Base-by-base conservation (phyloP, 352 stramenopile species). In the Phytophthora fragariaefolia region DNA sequence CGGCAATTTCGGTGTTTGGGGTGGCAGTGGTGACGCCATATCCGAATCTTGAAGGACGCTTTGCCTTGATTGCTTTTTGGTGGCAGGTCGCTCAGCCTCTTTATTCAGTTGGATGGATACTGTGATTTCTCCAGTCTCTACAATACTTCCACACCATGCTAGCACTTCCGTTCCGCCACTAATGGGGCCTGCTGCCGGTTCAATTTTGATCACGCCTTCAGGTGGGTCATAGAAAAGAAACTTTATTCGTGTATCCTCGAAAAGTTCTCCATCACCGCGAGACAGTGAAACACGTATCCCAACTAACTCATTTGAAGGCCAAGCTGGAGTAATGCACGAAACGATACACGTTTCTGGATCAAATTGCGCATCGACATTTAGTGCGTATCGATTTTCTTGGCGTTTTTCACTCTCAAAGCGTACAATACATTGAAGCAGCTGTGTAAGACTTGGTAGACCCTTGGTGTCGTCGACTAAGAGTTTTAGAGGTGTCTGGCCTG, bases 151-250 rank as follows among this genome's bases (percentile, higher is more conserved):
- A 59, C 84, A 91, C 59, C 67, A 83, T 1, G 63, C 80, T 2
- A 85, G 43, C 1, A 91, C 80, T 46, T 85, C 58, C 0, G 84
- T 91, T 10, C 79, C 80, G 20, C 84, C 84, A 13, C 57, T 54
- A 28, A 91, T 60, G 0, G 84, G 84, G 6, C 84, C 84, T 15
- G 82, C 84, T 9, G 66, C 52, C 24, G 84, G 84, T 17, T 90
- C 79, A 28, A 92, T 83, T 6, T 58, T 77, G 47, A 91, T 92
- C 26, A 82, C 50, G 1, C 82, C 84, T n/a, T 89, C 63, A 0
- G 84, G 84, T 2, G 82, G 84, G 23, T 92, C 80, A 50, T 92
- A 92, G 26, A 91, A 92, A 15, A 92, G 57, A 49, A 89, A 92
- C 24, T 88, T 76, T 17, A 90, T 66, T 2, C 43, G 69, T 7